Evolutionary conservation across 441 rosid genomes (phyloP).

Genomic region (Populus hybrid): DNA sequence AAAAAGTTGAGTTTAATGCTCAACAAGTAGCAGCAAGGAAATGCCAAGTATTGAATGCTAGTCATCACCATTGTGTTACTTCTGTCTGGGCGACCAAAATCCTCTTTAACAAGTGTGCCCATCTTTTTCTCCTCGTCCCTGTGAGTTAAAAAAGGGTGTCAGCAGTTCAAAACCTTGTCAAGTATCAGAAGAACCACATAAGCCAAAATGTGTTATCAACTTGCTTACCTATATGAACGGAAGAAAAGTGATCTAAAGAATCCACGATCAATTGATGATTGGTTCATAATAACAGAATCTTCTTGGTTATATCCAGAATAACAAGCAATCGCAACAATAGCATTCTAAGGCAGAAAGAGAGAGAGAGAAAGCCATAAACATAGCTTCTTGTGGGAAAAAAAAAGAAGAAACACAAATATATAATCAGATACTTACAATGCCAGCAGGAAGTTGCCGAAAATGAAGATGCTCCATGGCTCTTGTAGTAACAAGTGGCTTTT

Average conservation of each 20-base stretch:
- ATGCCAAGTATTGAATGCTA: slow-evolving; percentile 1
- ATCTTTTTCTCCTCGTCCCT: slow-evolving; percentile 99
- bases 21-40: slow-evolving; percentile 3
- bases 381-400: not conserved
- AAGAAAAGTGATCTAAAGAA: slow-evolving; percentile 94
- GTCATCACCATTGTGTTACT: slow-evolving; percentile 74
- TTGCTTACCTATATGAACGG: slow-evolving; percentile 80
- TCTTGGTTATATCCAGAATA: slow-evolving; percentile 99
- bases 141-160: slow-evolving; percentile 16
- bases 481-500: slow-evolving; percentile 96
- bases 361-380: slow-evolving; percentile 10
- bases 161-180: slow-evolving; percentile 12
- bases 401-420: not conserved
- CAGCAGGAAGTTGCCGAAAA: slow-evolving; percentile 99
- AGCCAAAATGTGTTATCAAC: slow-evolving; percentile 1
- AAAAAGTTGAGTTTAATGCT: slow-evolving; percentile 22
- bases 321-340: slow-evolving; percentile 95
- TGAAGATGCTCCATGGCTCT: slow-evolving; percentile 99
- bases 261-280: slow-evolving; percentile 96
- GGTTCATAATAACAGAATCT: slow-evolving; percentile 99
- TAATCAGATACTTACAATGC: slow-evolving; percentile 59
- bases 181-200: not conserved
- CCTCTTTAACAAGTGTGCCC: slow-evolving; percentile 99
- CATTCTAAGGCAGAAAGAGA: slow-evolving; percentile 57
- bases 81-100: slow-evolving; percentile 95